Base-by-base conservation (phyloP, 139 green algal genomes). In the Edaphochlamys debaryana region DNA sequence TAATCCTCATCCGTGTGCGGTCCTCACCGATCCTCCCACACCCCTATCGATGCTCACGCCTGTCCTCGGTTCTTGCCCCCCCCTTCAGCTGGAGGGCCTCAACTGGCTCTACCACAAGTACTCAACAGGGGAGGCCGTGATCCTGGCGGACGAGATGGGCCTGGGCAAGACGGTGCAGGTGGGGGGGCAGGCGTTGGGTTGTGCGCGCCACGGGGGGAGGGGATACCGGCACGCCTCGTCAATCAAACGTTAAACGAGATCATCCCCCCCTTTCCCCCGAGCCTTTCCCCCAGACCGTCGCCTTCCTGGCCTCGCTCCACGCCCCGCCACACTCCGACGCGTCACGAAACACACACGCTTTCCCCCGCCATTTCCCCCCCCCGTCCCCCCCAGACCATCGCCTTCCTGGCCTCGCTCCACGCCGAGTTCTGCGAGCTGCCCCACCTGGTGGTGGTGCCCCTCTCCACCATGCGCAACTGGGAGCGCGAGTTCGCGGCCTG, bases 391-490 rank as follows among this genome's bases (percentile, higher is more conserved):
- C 42, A 94, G 87, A 85, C 89, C 42, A 91, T 95, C 37, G 84
- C 91, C 22, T 89, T 91, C 77, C 76, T 94, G n/a, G 85, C 87
- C 27, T 72, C 88, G 27, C 86, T 95, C 11, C 67, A 85, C 67
- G 23, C 79, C 37, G 86, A 85, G 32, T 45, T 48, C 64, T 63
- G 52, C 34, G 56, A 62, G 23, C 82, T 73, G 76, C 95, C 95
- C 1, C 88, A 94, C 79, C 86, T 98, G 75, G 81, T 98, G 52
- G 92, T 96, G 20, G 95, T 95, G 32, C 95, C 95, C 36, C 87
- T 96, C 67, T 95, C 91, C 20, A 96, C 95, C 48, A 85, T 98
- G 85, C 86, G 86, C 79, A 97, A 98, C 84, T 98, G 95, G 95
- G 85, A 94, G 88, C 71, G 88, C 2, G 95, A 98, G 91, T 89